These are phyloP conservation scores for Penicillium sp. DNA, from an alignment of 2,329 filamentous ascomycete genomes.

Conservation along the genomic window DNA sequence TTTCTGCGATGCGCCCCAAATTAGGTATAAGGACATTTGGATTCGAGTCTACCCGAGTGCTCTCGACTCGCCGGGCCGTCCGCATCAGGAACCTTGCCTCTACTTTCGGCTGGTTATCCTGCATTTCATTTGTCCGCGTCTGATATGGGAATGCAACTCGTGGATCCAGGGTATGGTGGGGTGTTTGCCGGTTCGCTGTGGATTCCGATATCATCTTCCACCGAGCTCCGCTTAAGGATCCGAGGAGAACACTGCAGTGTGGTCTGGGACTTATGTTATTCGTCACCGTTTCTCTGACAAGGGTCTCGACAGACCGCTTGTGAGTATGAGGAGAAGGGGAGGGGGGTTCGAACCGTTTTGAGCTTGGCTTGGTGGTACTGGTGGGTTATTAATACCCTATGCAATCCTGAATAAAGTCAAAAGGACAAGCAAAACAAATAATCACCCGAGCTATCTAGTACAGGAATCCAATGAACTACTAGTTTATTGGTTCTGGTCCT, in stretches of 20 bases:
- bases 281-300: constrained; percentile 5
- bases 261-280: constrained; percentile 13
- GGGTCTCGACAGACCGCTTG: background rate
- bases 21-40: background rate
- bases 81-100: constrained; percentile 1
- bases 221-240: constrained; percentile 7
- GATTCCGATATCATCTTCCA: constrained; percentile 14
- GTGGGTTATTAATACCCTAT: constrained; percentile 20
- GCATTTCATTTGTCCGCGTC: constrained; percentile 7
- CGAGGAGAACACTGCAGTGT: constrained; percentile 4
- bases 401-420: constrained; percentile 5
- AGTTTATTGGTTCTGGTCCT: background rate
- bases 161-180: constrained; percentile 10
- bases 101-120: background rate
- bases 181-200: constrained; percentile 3
- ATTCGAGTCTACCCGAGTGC: background rate
- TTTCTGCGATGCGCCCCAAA: background rate
- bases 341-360: background rate
- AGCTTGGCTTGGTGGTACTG: background rate
- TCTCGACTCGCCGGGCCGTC: background rate
- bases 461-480: background rate
- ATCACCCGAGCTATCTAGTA: background rate
- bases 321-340: background rate
- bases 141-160: background rate
- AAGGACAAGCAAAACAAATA: constrained; percentile 5